Conservation (phyloP, 2,329 filamentous ascomycete species). For the Fusarium siculi region DNA sequence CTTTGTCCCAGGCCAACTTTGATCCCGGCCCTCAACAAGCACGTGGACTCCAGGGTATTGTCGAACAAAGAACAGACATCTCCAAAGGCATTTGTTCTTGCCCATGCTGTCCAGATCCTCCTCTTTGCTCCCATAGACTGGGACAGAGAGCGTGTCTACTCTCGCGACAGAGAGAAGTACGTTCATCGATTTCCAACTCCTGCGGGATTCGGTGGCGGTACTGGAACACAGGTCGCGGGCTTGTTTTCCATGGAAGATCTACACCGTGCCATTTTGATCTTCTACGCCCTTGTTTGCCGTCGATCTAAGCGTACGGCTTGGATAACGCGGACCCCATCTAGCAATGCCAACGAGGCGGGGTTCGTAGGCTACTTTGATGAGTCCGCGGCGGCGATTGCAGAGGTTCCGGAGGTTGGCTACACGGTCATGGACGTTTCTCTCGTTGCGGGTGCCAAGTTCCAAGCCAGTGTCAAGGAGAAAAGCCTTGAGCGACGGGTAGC, state of each 20-base stretch:
- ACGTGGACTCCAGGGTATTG: no score
- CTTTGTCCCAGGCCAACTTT: background rate
- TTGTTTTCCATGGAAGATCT: background rate
- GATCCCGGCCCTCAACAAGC: accelerated
- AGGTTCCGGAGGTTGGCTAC: accelerated
- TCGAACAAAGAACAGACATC: accelerated
- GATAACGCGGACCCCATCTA: background rate
- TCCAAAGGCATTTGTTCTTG: accelerated
- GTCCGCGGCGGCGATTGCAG: background rate
- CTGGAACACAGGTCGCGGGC: no score
- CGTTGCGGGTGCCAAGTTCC: background rate
- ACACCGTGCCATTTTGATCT: background rate
- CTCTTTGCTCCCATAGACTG: background rate
- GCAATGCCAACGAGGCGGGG: accelerated
- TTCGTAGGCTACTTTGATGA: background rate
- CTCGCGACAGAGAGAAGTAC: background rate
- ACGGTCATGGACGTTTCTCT: accelerated
- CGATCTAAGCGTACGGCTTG: background rate
- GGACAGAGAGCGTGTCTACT: background rate
- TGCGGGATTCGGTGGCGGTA: background rate
- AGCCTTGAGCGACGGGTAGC: accelerated
- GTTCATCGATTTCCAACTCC: background rate
- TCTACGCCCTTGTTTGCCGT: background rate
- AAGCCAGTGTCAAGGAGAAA: accelerated
- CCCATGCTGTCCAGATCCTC: accelerated